A percentile compares a stretch with the other conserved stretches of the same genome.
These are phyloP conservation scores for Daldinia caldariorum DNA, from an alignment of 495 filamentous ascomycete genomes.

Conservation along the genomic window DNA sequence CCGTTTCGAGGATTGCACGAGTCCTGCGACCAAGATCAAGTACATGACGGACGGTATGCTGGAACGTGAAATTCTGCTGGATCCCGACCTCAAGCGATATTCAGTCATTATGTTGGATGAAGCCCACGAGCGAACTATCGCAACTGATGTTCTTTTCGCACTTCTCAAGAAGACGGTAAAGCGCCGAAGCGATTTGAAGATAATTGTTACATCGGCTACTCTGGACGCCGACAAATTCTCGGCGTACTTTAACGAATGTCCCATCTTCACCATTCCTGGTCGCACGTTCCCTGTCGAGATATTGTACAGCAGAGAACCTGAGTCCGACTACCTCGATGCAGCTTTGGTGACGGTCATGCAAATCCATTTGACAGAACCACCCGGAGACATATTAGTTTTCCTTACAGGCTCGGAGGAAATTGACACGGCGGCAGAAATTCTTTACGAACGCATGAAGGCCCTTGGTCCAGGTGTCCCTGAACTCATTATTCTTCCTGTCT, in stretches of 20 bases:
- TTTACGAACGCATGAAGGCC: constrained; percentile 96
- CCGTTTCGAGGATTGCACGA: constrained; percentile 95
- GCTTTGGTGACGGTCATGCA: constrained; percentile 97
- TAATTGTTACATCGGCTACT: constrained; percentile 96
- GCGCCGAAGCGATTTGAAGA: constrained; percentile 82
- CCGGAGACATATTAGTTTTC: constrained; percentile 94
- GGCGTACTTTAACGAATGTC: constrained; percentile 91
- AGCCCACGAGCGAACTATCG: constrained; percentile 95
- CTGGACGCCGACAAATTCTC: constrained; percentile 98
- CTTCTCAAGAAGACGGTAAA: constrained; percentile 94
- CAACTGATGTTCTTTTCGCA: constrained; percentile 94
- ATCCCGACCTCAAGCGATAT: constrained; percentile 86
- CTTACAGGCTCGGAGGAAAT: constrained; percentile 98
- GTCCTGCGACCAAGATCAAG: constrained; percentile 91
- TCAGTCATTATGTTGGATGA: constrained; percentile 98
- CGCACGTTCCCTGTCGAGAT: constrained; percentile 95
- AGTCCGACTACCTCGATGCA: constrained; percentile 96
- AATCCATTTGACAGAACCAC: constrained; percentile 90
- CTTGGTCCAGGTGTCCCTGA: constrained; percentile 91
- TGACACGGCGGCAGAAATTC: constrained; percentile 89
- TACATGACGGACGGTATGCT: constrained; percentile 99
- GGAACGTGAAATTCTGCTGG: constrained; percentile 90
- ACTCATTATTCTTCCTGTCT: constrained; percentile 91
- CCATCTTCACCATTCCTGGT: constrained; percentile 96
- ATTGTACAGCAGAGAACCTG: constrained; percentile 92